Evolutionary conservation across 2,329 filamentous ascomycete genomes (phyloP), one percentile per base, ranked within the genome.

Genomic region (Calonectria pseudoreteaudii): DNA sequence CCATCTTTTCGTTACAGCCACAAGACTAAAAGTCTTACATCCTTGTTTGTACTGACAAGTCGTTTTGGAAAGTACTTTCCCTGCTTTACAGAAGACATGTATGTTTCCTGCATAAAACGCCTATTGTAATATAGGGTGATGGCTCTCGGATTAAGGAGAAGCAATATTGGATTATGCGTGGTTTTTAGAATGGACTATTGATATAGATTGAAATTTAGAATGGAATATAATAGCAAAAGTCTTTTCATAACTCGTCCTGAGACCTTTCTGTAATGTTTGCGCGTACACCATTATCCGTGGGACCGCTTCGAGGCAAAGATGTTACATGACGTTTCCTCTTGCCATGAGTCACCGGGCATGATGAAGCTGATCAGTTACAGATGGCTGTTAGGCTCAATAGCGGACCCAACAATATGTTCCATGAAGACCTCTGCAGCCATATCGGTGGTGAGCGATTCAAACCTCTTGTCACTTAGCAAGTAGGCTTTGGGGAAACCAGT

Each of bases 401-500:
- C 36, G 9, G 68, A 38, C 2, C 68, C 64, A 8, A 77, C 68
- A 53, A 78, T 67, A 26, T 77, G 72, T 2, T 78, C 74, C 70
- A 78, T 73, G 50, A 78, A 44, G 4, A 72, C 77, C 23, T 76
- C 70, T 1, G 72, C 72, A 6, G 75, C 72, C 36, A 68, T 74
- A 28, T 73, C 68, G 7, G 70, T 68, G 10, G 53, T 76, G n/a
- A 74, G 69, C 44, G 65, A 11, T 26, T 44, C n/a, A 16, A 76
- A 20, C 18, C 76, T 67, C 8, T 62, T n/a, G 0, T 68, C 47
- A 23, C 26, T 70, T 0, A 78, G 23, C 11, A 77, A 9, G 28
- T 77, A 78, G 1, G 74, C 76, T 26, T 58, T 74, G 1, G 77
- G 77, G n/a, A 79, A 77, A 0, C 76, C 79, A 5, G 74, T 68